Conservation (phyloP, 2,329 filamentous ascomycete genomes). For the Huntiella abstrusa region DNA sequence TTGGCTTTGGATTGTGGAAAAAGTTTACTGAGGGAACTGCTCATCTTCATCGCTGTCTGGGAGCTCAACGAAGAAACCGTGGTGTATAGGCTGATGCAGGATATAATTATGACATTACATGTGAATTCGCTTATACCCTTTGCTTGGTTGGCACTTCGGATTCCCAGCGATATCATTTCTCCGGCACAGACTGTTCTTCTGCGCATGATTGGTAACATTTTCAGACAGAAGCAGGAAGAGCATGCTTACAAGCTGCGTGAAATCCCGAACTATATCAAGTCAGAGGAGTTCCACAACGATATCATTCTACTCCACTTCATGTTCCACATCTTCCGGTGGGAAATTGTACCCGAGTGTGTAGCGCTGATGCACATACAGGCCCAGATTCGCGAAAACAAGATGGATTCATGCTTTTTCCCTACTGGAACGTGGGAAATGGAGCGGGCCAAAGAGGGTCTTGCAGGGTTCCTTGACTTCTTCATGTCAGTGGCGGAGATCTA, state of each 20-base stretch:
- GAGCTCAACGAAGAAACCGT: conserved; percentile 83
- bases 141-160: conserved; percentile 77
- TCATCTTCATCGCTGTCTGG: conserved; percentile 96
- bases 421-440: conserved; percentile 97
- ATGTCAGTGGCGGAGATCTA: conserved; percentile 73
- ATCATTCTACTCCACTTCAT: conserved; percentile 54
- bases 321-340: conserved; percentile 77
- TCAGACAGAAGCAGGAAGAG: conserved; percentile 8
- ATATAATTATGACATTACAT: conserved; percentile 85
- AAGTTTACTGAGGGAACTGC: conserved; percentile 70
- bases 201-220: conserved; percentile 44
- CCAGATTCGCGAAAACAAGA: conserved; percentile 60
- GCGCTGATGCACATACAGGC: conserved; percentile 89
- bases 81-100: conserved; percentile 90
- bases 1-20: conserved; percentile 78
- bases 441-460: conserved; percentile 81
- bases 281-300: conserved; percentile 10
- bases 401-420: conserved; percentile 71
- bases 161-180: conserved; percentile 89
- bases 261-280: conserved; percentile 8
- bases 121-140: conserved; percentile 79
- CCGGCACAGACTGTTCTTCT: conserved; percentile 87
- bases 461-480: conserved; percentile 87
- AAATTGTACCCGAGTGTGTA: conserved; percentile 83
- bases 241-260: conserved; percentile 1